Base-by-base conservation (phyloP, 345 rosid species). In the Aethionema arabicum region DNA sequence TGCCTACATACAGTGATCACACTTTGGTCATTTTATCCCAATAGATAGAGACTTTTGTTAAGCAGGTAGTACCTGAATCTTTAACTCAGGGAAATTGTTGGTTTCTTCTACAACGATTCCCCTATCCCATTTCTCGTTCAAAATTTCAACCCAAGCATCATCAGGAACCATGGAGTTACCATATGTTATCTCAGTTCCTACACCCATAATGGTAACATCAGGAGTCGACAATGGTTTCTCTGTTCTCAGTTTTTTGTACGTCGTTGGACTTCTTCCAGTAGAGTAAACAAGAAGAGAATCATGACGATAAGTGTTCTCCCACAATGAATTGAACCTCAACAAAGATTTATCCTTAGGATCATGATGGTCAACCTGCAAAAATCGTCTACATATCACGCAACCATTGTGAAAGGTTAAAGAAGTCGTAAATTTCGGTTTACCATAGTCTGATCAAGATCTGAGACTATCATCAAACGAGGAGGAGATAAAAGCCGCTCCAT, bases 361-460 rank as follows among this genome's bases (percentile, higher is more conserved):
- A 63, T 84, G 91, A 74, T 84, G 97, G 74, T 87, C 96, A 68
- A 93, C 99, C 99, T 90, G 74, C 59, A 72, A 49, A 37, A 50
- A 59, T 6, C 36, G 35, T 11, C 42, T 39, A 66, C 46, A 58
- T 65, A 63, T 61, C 30, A 74, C 32, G 45, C 31, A 41, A 30
- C 31, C 21, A 7, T 48, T 41, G 2, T 6, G 13, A 4, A 30
- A 37, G 60, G 55, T 44, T 11, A 45, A 67, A 43, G 8, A 12
- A n/a, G 3, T 13, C n/a, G 21, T 14, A 4, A 21, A 42, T 12
- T 12, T 7, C 38, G 48, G 63, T 71, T 12, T 59, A 93, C 97
- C 97, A 93, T 90, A 5, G 97, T 90, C 11, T 90, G 83, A 67
- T 93, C 99, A 72, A 93, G 97, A 79, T 93, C 99, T 2, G 97